These are phyloP conservation scores for Termitomyces bulborhizus DNA, from an alignment of 768 basidiomycete species.

Conservation along the genomic window DNA sequence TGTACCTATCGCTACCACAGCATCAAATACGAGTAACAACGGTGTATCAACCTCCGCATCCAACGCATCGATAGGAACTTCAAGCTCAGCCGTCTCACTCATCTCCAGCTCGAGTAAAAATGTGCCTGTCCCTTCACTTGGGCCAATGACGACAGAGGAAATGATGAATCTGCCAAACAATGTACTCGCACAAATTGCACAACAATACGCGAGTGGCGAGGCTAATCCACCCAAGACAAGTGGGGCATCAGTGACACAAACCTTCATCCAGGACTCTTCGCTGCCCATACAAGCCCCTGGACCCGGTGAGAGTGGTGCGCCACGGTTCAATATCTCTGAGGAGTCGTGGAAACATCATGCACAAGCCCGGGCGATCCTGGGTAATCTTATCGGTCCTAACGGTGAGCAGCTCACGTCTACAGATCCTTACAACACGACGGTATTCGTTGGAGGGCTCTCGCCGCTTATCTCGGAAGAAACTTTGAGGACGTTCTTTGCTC, in stretches of 20 bases:
- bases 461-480: conserved; percentile 90
- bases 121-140: conserved; percentile 43
- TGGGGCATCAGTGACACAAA: conserved; percentile 28
- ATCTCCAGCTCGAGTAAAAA: conserved; percentile 47
- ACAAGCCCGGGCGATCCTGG: conserved; percentile 76
- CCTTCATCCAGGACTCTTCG: conserved; percentile 36
- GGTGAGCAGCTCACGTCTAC: conserved; percentile 83
- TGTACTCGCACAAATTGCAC: conserved; percentile 41
- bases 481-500: conserved; percentile 81
- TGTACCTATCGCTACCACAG: conserved; percentile 53
- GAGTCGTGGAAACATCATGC: conserved; percentile 84
- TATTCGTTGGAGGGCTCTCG: conserved; percentile 88
- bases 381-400: conserved; percentile 80
- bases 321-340: conserved; percentile 57
- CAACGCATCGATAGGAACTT: conserved; percentile 43
- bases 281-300: conserved; percentile 24
- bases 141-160: conserved; percentile 47
- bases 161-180: conserved; percentile 41
- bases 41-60: conserved; percentile 36
- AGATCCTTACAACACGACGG: conserved; percentile 95
- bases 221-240: conserved; percentile 20
- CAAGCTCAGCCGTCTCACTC: conserved; percentile 44
- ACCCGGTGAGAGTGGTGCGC: conserved; percentile 31
- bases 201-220: conserved; percentile 38
- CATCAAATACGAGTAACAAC: conserved; percentile 29